Conservation (phyloP, 2,329 filamentous ascomycete genomes). For the Fusarium xyrophilum region DNA sequence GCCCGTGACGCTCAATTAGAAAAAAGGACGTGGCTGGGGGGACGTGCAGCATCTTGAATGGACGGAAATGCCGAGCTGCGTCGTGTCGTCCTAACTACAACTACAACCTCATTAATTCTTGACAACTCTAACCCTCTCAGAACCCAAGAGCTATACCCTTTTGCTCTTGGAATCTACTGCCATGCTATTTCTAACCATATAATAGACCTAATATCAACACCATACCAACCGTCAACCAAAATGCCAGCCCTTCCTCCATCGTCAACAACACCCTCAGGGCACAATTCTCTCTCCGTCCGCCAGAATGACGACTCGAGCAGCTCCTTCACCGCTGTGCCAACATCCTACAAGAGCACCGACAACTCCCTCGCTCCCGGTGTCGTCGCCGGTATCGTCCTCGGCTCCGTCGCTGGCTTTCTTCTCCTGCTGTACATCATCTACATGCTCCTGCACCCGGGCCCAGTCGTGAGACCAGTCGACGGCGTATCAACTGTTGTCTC, state of each 20-base stretch:
- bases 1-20: constrained; percentile 10
- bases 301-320: constrained; percentile 28
- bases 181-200: background rate
- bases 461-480: constrained; percentile 41
- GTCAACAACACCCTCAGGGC: constrained; percentile 17
- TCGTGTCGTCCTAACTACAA: constrained; percentile 10
- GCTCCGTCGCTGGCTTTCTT: constrained; percentile 58
- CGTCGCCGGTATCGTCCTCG: constrained; percentile 55
- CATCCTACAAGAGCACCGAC: constrained; percentile 45
- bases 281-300: constrained; percentile 31
- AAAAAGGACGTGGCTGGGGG: constrained; percentile 29
- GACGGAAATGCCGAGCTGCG: background rate
- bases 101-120: constrained; percentile 1
- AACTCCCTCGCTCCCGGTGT: constrained; percentile 53
- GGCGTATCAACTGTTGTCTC: constrained; percentile 22
- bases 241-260: constrained; percentile 31
- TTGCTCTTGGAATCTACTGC: background rate
- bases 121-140: background rate
- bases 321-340: constrained; percentile 46
- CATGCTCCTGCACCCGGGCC: constrained; percentile 55
- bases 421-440: constrained; percentile 61
- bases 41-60: constrained; percentile 24
- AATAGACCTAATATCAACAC: background rate
- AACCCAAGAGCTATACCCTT: background rate
- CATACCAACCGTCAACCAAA: background rate